A percentile compares a stretch with the other conserved stretches of the same genome.
phyloP scores from a whole-genome alignment of 345 rosid genomes.

The Draba incana region DNA sequence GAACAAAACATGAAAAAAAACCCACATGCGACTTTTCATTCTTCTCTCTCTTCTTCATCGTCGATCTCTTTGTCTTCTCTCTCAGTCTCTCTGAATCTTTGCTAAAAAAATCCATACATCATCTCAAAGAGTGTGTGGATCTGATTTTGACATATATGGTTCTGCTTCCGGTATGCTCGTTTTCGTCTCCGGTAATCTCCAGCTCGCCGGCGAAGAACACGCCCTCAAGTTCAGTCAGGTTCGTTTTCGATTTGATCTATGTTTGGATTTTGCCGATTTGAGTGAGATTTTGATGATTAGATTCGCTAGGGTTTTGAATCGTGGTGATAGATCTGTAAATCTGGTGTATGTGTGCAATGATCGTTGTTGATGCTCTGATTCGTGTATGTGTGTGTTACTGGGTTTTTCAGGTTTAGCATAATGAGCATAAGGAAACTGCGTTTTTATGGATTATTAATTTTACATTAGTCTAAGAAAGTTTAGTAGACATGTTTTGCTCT shows the following conservation, averaged over 20 bases:
- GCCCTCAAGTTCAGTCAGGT: conserved; percentile 92
- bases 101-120: too few relatives aligned
- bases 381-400: too few relatives aligned
- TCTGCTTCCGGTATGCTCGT: conserved; percentile 89
- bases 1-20: too few relatives aligned
- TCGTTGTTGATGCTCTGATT: too few relatives aligned
- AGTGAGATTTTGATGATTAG: neutral
- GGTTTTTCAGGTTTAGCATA: too few relatives aligned
- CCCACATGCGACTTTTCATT: too few relatives aligned
- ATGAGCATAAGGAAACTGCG: neutral
- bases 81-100: too few relatives aligned
- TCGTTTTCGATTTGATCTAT: neutral
- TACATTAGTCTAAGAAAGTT: neutral
- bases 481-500: neutral
- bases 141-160: conserved; percentile 35
- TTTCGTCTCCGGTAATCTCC: conserved; percentile 88
- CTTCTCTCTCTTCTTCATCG: too few relatives aligned
- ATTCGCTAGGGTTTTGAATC: conserved; percentile 14
- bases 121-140: too few relatives aligned
- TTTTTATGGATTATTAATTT: neutral
- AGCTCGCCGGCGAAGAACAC: conserved; percentile 90
- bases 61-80: too few relatives aligned
- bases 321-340: conserved; percentile 20
- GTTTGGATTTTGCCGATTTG: neutral
- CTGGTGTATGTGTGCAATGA: neutral